Base-by-base conservation (phyloP, 2,329 filamentous ascomycete species). In the Aspergillus transmontanensis region DNA sequence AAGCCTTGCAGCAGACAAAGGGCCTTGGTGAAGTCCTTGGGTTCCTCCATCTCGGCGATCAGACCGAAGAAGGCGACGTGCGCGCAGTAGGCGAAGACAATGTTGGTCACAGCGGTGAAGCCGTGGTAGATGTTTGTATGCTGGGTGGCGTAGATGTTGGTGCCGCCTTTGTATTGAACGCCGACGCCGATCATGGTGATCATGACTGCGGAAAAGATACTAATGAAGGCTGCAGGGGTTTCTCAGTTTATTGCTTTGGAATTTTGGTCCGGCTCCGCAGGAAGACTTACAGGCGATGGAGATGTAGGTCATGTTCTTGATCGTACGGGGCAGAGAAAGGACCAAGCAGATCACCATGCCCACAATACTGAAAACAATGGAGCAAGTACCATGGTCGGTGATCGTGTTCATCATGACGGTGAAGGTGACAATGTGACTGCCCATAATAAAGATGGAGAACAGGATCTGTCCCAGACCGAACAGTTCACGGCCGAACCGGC, bases 41-140 rank as follows among this genome's bases (percentile, higher is more conserved):
- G 87, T 39, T 86, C 78, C 69, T 85, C 82, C 77, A 91, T 84
- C 74, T 91, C 89, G 53, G 83, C 82, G 65, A 89, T 85, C 72
- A 91, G 85, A 70, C 81, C 83, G 75, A 90, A 90, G 79, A 90
- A 91, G 65, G 86, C 87, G n/a, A 89, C 85, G 70, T 90, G 87
- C 19, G 86, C 87, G 76, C 87, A 82, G 79, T 89, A 92, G 53
- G 90, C 89, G 64, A 92, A 87, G 62, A 90, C 82, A 62, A 92
- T 91, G 77, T 91, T 91, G 68, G 82, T 84, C 59, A 90, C 82
- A n/a, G 86, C 84, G 46, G 86, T 82, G 71, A 90, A 89, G 21
- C 81, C 86, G 43, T 84, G 80, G 54, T 81, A 79, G 55, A 90
- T 80, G 43, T 75, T 78, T 1, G 84, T 72, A 2, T 80, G 72